Evolutionary conservation across 2,329 filamentous ascomycete genomes (phyloP), one percentile per base, ranked within the genome.

Genomic region (Huntiella decipiens): DNA sequence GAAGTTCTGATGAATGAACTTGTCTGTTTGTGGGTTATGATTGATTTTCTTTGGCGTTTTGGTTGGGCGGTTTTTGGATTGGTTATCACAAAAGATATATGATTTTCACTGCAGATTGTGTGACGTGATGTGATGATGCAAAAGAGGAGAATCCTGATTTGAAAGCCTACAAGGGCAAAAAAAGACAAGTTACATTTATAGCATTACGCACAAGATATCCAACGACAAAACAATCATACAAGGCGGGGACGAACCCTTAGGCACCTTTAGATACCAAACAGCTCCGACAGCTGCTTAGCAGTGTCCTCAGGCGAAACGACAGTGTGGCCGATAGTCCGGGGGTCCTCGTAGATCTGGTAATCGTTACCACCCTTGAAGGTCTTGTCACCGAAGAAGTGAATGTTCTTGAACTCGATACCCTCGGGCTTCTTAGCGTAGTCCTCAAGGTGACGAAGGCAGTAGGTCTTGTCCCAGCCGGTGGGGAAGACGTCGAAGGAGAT

Each of bases 321-420:
- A 19, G 78, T 69, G 64, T 98, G 91, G 2, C 91, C 91, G 50
- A 81, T 77, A 33, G 83, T 92, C 57, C 88, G 72, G 46, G 71
- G 58, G 60, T 96, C 88, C 53, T 66, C 69, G 63, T 80, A 96
- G 59, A 98, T 95, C 68, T 96, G 88, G 60, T 79, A 88, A 64
- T 98, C 91, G 62, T 96, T 98, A 51, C 91, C 91, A 52, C 91
- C 88, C 61, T 79, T 64, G 59, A 76, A 78, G 19, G 83, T 83
- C 78, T 96, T 98, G 71, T 98, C 91, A 53, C 91, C 91, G 57
- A 96, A 98, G 73, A 96, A 96, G 70, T 96, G 91, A 55, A 96
- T 81, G 38, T 74, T 88, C 54, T 76, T 83, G 70, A 88, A 96
- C 17, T 77, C 66, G 52, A 92, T 67, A 51, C 80, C 79, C 56